A percentile compares a stretch with the other conserved stretches of the same genome.
Conservation (phyloP, 441 rosid genomes). For the Jatropha podagrica region DNA sequence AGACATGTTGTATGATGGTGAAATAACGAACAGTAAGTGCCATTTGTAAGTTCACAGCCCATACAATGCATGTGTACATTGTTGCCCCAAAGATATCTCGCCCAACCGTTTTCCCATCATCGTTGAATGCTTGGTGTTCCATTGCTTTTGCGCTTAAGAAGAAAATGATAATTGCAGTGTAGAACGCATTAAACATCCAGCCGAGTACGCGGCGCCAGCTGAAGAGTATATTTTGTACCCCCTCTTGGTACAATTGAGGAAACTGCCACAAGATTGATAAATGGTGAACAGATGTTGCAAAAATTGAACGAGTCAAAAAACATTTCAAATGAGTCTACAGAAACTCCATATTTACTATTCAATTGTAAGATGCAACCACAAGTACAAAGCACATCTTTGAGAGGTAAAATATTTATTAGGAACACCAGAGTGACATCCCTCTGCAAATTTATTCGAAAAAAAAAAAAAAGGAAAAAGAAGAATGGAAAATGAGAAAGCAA, state of each 20-base stretch:
- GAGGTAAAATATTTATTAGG: background rate
- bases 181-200: constrained; percentile 74
- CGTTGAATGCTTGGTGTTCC: constrained; percentile 65
- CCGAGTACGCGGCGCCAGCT: constrained; percentile 74
- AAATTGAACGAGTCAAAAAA: background rate
- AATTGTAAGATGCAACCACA: background rate
- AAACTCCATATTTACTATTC: background rate
- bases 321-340: background rate
- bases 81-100: constrained; percentile 74
- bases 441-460: background rate
- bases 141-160: constrained; percentile 64
- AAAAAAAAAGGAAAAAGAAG: background rate
- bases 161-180: constrained; percentile 62
- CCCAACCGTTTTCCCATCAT: constrained; percentile 72
- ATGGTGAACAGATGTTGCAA: constrained; percentile 5
- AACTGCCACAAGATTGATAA: constrained; percentile 47
- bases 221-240: constrained; percentile 72
- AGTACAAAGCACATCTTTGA: background rate
- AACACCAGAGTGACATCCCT: background rate
- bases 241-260: constrained; percentile 91
- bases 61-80: constrained; percentile 81
- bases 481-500: background rate
- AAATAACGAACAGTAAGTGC: constrained; percentile 73
- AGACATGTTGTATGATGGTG: constrained; percentile 73
- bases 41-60: constrained; percentile 91